Percentiles rank a stretch among this genome's conserved stretches.
Evolutionary conservation across 73 alveolate species (phyloP).

Genomic region (Paramecium bursaria): DNA sequence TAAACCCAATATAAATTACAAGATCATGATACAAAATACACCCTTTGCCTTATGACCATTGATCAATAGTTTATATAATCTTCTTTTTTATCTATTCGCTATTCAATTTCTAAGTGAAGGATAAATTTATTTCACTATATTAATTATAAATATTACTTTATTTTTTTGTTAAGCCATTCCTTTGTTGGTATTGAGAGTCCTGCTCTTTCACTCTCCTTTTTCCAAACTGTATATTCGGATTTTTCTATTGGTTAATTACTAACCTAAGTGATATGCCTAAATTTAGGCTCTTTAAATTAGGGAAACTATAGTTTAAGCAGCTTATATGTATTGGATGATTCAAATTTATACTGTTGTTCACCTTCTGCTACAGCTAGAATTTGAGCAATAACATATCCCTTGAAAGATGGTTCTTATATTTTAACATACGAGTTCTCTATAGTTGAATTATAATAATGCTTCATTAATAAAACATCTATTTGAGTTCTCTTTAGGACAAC

Average conservation of each 20-base stretch:
- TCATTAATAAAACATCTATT: conserved; percentile 23
- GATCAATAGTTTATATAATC: background rate
- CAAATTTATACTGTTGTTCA: conserved; percentile 23
- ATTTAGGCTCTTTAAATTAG: conserved; percentile 39
- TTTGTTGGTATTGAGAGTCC: conserved; percentile 25
- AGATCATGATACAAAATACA: conserved; percentile 19
- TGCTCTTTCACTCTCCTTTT: conserved; percentile 31
- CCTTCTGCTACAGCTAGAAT: conserved; percentile 56
- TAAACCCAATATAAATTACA: background rate
- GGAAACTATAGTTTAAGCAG: conserved; percentile 28
- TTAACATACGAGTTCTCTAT: conserved; percentile 50
- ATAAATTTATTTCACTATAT: conserved; percentile 4
- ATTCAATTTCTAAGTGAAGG: background rate
- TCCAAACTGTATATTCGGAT: conserved; percentile 29
- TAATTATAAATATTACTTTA: background rate
- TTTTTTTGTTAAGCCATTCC: background rate
- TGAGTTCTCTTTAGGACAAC: conserved; percentile 25
- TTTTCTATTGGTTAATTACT: conserved; percentile 18
- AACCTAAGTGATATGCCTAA: conserved; percentile 38
- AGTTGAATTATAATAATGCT: conserved; percentile 2
- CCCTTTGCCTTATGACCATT: conserved; percentile 6
- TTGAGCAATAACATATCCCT: conserved; percentile 33
- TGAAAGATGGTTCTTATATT: conserved; percentile 33
- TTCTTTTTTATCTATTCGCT: conserved; percentile 24
- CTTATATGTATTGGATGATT: conserved; percentile 30